Conservation (phyloP, 2,329 filamentous ascomycete species). For the Akanthomyces muscarius region DNA sequence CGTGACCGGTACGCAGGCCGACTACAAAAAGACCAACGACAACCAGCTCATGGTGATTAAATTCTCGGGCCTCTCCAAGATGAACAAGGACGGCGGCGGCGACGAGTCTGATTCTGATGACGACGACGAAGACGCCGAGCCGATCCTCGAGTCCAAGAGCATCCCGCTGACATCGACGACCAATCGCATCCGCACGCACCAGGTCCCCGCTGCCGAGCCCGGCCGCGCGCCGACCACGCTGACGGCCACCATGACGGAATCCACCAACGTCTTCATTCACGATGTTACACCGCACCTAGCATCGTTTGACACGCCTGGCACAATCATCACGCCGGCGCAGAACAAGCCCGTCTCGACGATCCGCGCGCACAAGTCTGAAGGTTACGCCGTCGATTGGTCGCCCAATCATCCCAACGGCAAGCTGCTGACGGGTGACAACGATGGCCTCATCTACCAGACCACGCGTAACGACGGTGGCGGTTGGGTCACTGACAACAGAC, state of each 20-base stretch:
- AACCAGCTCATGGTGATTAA: slow-evolving; percentile 97
- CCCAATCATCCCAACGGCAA: slow-evolving; percentile 71
- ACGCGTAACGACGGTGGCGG: slow-evolving; percentile 82
- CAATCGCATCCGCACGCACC: slow-evolving; percentile 87
- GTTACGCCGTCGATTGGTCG: slow-evolving; percentile 97
- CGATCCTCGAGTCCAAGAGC: slow-evolving; percentile 86
- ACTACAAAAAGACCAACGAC: slow-evolving; percentile 67
- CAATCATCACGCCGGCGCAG: slow-evolving; percentile 71
- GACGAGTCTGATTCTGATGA: slow-evolving; percentile 55
- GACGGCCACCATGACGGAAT: slow-evolving; percentile 90
- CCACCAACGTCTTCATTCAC: slow-evolving; percentile 83
- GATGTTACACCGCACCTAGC: slow-evolving; percentile 86
- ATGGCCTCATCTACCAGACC: slow-evolving; percentile 84
- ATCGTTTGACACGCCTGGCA: slow-evolving; percentile 86
- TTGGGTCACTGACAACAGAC: slow-evolving; percentile 79
- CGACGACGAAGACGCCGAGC: slow-evolving; percentile 75
- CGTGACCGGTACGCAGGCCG: slow-evolving; percentile 91
- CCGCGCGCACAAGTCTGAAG: slow-evolving; percentile 86
- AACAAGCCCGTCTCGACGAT: slow-evolving; percentile 87
- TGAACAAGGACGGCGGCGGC: slow-evolving; percentile 68
- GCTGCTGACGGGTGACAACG: slow-evolving; percentile 85
- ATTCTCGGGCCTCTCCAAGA: slow-evolving; percentile 84
- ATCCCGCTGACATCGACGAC: slow-evolving; percentile 85
- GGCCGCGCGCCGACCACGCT: slow-evolving; percentile 74
- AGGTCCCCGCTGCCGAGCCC: slow-evolving; percentile 67